Percentiles rank a stretch among this genome's conserved stretches.
phyloP scores from a whole-genome alignment of 805 yeast genomes.

The Candida namnaoensis region DNA sequence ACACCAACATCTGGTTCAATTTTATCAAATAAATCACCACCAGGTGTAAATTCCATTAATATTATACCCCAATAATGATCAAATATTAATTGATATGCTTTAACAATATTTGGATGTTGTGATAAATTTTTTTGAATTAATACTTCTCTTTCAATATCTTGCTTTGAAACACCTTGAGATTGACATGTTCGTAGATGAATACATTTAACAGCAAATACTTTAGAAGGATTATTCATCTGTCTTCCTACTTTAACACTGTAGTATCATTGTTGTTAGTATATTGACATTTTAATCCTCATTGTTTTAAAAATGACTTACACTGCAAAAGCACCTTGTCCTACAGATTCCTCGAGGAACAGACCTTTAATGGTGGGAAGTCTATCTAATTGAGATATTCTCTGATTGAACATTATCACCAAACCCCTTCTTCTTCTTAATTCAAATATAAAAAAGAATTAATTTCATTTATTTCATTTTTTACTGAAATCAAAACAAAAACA shows the following conservation, averaged over 20 bases:
- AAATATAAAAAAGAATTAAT: too few species aligned
- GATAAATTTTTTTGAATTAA: conserved; percentile 50
- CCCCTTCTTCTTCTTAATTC: too few species aligned
- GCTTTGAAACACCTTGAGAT: conserved; percentile 25
- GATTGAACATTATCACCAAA: neutral
- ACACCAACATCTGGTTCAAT: conserved; percentile 72
- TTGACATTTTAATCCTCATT: neutral
- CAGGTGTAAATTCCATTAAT: conserved; percentile 58
- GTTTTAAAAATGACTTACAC: conserved; percentile 22
- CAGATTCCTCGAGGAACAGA: conserved; percentile 38
- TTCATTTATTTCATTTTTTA: too few species aligned
- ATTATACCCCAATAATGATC: conserved; percentile 55
- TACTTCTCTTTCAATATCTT: conserved; percentile 43
- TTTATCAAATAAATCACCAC: conserved; percentile 74
- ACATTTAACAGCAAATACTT: conserved; percentile 49
- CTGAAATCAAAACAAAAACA: too few species aligned
- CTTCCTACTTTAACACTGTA: conserved; percentile 41
- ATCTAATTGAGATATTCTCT: conserved; percentile 35
- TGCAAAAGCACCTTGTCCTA: conserved; percentile 67
- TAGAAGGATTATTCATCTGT: conserved; percentile 18
- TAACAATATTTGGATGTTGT: conserved; percentile 52
- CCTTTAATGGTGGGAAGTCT: conserved; percentile 40
- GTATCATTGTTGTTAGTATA: neutral
- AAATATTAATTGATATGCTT: conserved; percentile 43
- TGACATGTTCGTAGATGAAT: conserved; percentile 33